These are phyloP conservation scores for Globomyces pollinis-pini DNA, from an alignment of 192 early-diverging fungal species.

Conservation along the genomic window DNA sequence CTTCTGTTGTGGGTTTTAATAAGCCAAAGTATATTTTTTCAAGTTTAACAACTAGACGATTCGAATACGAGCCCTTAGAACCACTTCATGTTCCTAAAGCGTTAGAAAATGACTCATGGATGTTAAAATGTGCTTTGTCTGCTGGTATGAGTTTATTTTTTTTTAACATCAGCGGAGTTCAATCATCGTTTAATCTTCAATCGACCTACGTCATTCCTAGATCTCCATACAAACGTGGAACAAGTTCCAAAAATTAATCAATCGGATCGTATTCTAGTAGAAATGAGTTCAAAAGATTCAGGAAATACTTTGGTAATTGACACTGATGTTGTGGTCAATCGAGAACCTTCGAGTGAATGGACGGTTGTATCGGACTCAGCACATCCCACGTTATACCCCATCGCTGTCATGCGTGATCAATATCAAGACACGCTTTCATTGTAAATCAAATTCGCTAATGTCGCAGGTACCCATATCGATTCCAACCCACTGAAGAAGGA, in stretches of 20 bases:
- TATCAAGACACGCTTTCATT: conserved; percentile 35
- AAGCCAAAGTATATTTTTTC: not conserved
- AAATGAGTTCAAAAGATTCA: conserved; percentile 14
- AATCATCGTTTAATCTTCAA: conserved; percentile 27
- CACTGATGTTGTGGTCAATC: conserved; percentile 1
- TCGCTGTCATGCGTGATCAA: conserved; percentile 39
- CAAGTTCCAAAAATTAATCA: conserved; percentile 33
- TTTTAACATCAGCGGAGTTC: conserved; percentile 47
- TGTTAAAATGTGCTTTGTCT: conserved; percentile 27
- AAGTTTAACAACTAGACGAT: too few species aligned
- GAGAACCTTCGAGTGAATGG: conserved; percentile 6
- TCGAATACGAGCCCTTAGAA: conserved; percentile 3
- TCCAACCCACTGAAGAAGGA: conserved; percentile 20
- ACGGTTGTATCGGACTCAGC: not conserved
- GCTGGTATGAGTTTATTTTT: too few species aligned
- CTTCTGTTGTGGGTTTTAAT: conserved; percentile 7
- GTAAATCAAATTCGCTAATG: conserved; percentile 7
- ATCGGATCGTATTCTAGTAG: conserved; percentile 24
- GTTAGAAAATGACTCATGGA: conserved; percentile 14
- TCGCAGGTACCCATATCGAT: conserved; percentile 9
- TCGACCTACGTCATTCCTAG: conserved; percentile 25
- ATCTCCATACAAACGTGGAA: conserved; percentile 43
- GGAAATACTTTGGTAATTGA: conserved; percentile 3
- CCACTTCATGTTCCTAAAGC: conserved; percentile 10
- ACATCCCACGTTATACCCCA: conserved; percentile 24